Evolutionary conservation across 495 filamentous ascomycete genomes (phyloP).

Genomic region (Ascobolus immersus): DNA sequence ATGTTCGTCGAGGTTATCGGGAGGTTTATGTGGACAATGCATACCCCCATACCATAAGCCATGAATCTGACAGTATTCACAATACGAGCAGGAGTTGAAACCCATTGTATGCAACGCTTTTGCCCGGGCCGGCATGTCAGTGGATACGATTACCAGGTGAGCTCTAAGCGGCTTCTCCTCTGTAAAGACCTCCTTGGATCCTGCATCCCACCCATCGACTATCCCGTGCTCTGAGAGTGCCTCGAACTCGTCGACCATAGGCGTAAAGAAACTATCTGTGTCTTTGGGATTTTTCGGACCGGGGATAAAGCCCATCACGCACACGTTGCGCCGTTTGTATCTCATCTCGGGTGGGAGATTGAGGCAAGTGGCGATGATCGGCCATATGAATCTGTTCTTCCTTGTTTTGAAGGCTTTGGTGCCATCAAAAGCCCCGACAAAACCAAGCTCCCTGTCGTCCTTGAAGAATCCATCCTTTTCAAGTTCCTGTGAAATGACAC

Average conservation of each 20-base stretch:
- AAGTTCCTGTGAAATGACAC: too few species aligned
- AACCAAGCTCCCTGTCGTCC: too few species aligned
- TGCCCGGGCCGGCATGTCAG: conserved; percentile 4
- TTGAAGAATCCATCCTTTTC: too few species aligned
- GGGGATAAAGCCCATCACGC: conserved; percentile 1
- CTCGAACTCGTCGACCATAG: conserved; percentile 2
- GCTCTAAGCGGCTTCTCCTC: too few species aligned
- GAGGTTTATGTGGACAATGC: conserved; percentile 1
- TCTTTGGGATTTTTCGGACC: conserved; percentile 5
- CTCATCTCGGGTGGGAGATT: conserved; percentile 1
- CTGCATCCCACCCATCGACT: conserved; percentile 2
- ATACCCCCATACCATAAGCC: neutral
- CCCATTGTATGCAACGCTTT: conserved; percentile 6
- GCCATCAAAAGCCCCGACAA: too few species aligned
- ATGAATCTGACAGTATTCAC: conserved; percentile 2
- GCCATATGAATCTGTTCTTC: too few species aligned
- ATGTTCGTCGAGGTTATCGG: too few species aligned
- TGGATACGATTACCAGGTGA: conserved; percentile 2
- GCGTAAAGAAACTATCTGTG: conserved; percentile 5
- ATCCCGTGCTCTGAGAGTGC: conserved; percentile 1
- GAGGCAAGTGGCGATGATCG: too few species aligned
- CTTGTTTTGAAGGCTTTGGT: too few species aligned
- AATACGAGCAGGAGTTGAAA: neutral
- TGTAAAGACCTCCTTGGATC: neutral
- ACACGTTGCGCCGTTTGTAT: conserved; percentile 1